Conservation (phyloP, 2,329 filamentous ascomycete species). For the Trichoderma sp. region DNA sequence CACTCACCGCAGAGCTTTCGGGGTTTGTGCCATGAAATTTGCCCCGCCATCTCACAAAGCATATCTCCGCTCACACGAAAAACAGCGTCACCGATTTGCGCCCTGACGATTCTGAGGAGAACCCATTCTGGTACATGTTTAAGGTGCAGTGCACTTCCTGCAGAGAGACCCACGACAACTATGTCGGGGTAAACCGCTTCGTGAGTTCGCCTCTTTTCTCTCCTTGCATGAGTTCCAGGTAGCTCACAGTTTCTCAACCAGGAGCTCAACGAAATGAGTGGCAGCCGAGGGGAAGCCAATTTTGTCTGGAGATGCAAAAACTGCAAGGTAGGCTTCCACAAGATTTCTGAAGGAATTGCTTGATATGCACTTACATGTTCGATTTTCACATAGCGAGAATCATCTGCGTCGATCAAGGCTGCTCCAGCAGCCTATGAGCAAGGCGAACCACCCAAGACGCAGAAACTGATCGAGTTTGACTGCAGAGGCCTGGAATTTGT, state of each 20-base stretch:
- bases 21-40: conserved; percentile 54
- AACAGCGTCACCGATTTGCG: conserved; percentile 84
- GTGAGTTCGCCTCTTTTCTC: conserved; percentile 52
- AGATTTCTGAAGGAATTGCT: fast-evolving
- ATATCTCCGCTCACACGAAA: conserved; percentile 17
- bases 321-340: conserved; percentile 69
- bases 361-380: neutral
- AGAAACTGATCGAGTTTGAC: conserved; percentile 87
- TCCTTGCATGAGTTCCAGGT: neutral
- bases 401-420: conserved; percentile 79
- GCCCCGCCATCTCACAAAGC: conserved; percentile 12
- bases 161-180: conserved; percentile 84
- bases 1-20: conserved; percentile 66
- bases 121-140: conserved; percentile 96
- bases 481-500: conserved; percentile 91
- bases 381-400: conserved; percentile 63
- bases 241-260: conserved; percentile 41
- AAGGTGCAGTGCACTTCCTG: conserved; percentile 98
- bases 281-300: conserved; percentile 92
- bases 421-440: conserved; percentile 72
- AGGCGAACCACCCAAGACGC: conserved; percentile 68
- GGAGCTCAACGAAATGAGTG: conserved; percentile 89
- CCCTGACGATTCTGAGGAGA: conserved; percentile 77
- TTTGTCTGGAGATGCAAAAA: conserved; percentile 99
- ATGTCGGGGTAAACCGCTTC: conserved; percentile 83